Evolutionary conservation across 805 yeast species (phyloP).

Genomic region (Wickerhamomyces ciferrii): DNA sequence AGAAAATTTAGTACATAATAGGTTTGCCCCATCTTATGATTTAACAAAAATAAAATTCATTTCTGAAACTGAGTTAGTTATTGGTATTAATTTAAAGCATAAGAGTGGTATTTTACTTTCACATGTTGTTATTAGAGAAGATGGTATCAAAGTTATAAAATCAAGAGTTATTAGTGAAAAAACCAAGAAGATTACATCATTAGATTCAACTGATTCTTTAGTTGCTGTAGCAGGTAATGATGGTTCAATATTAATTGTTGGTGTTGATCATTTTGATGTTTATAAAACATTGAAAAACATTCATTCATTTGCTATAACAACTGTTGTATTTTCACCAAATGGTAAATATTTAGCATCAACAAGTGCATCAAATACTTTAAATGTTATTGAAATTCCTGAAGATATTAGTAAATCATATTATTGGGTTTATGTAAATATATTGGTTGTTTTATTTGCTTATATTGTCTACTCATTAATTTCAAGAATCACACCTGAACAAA

Average conservation of each 20-base stretch:
- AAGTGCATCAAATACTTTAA: constrained; percentile 73
- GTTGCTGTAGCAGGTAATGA: constrained; percentile 47
- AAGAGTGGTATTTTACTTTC: constrained; percentile 34
- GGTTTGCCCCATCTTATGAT: constrained; percentile 16
- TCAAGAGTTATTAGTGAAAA: constrained; percentile 38
- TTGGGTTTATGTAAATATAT: constrained; percentile 5
- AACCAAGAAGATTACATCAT: constrained; percentile 50
- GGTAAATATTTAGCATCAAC: constrained; percentile 65
- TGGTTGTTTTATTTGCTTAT: constrained; percentile 5
- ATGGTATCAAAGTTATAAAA: constrained; percentile 26
- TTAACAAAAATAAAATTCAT: constrained; percentile 40
- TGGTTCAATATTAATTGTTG: constrained; percentile 55
- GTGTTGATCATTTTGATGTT: constrained; percentile 44
- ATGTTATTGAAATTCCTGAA: constrained; percentile 54
- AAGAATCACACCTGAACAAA: constrained; percentile 12
- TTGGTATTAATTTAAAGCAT: constrained; percentile 38
- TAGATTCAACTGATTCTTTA: constrained; percentile 37
- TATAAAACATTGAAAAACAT: constrained; percentile 50
- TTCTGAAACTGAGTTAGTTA: constrained; percentile 27
- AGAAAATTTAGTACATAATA: constrained; percentile 8
- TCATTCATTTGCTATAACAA: constrained; percentile 79
- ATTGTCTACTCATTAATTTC: constrained; percentile 3
- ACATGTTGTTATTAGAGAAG: constrained; percentile 17
- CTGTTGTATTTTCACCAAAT: constrained; percentile 61
- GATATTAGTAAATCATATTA: constrained; percentile 24